A percentile compares a stretch with the other conserved stretches of the same genome.
These are phyloP conservation scores for Heracleum sosnowskyi DNA, from an alignment of 129 eudicot species.

Conservation along the genomic window DNA sequence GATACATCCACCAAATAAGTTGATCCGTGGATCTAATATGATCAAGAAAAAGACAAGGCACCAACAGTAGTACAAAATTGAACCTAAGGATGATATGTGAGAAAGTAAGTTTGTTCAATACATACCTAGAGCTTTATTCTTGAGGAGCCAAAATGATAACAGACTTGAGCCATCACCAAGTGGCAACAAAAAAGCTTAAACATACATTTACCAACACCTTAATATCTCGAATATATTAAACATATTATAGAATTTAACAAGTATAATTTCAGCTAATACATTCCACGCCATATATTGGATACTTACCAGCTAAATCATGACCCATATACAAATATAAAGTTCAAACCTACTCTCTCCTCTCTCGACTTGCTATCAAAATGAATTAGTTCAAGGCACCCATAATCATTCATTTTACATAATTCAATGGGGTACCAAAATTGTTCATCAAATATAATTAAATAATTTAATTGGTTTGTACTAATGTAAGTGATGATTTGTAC, in stretches of 20 bases:
- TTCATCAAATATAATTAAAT: neutral
- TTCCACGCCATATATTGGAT: neutral
- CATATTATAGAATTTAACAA: neutral
- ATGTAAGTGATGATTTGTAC: too few relatives aligned
- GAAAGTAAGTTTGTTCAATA: neutral
- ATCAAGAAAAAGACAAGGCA: neutral
- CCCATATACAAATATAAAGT: neutral
- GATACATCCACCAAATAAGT: neutral
- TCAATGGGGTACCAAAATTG: neutral
- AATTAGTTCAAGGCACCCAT: constrained; percentile 2
- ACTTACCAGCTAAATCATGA: neutral
- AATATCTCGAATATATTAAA: neutral
- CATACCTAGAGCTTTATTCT: neutral
- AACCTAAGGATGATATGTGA: neutral
- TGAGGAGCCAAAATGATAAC: neutral
- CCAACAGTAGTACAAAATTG: neutral
- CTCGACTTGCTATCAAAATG: constrained; percentile 77
- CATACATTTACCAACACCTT: neutral
- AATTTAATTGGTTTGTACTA: too few relatives aligned
- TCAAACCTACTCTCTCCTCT: constrained; percentile 70
- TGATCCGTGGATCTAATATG: neutral
- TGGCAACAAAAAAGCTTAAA: neutral
- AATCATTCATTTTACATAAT: too few relatives aligned
- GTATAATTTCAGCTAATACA: neutral
- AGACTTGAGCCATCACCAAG: neutral